These are phyloP conservation scores for Helianthus tuberosus DNA, from an alignment of 129 eudicot genomes.

Conservation along the genomic window DNA sequence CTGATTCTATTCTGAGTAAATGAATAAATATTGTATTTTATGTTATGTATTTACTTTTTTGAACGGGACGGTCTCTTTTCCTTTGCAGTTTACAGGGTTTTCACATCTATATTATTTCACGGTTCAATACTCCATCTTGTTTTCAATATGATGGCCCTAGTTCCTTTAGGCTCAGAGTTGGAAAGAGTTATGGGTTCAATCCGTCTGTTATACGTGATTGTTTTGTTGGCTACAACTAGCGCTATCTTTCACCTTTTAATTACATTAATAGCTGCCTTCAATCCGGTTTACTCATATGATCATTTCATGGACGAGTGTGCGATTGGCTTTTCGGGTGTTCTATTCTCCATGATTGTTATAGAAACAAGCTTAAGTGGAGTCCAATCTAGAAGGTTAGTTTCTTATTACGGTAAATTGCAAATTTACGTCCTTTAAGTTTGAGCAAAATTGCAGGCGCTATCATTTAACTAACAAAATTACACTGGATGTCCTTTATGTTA, in stretches of 20 bases:
- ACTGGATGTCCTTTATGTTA: too few species aligned
- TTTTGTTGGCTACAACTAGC: constrained; percentile 78
- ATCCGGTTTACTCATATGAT: constrained; percentile 50
- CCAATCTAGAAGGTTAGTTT: constrained; percentile 77
- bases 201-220: constrained; percentile 66
- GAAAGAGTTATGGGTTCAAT: constrained; percentile 98
- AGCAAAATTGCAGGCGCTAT: too few species aligned
- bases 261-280: constrained; percentile 68
- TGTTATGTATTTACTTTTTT: constrained; percentile 15
- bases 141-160: constrained; percentile 94
- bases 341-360: constrained; percentile 95
- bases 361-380: constrained; percentile 94
- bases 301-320: constrained; percentile 80
- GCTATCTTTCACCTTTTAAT: constrained; percentile 79
- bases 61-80: constrained; percentile 1
- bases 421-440: too few species aligned
- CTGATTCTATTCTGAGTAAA: background rate
- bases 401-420: background rate
- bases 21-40: background rate
- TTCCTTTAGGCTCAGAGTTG: constrained; percentile 95
- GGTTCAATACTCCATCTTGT: constrained; percentile 89
- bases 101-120: constrained; percentile 80
- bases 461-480: too few species aligned
- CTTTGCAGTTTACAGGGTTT: constrained; percentile 87
- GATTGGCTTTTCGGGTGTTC: constrained; percentile 94